Percentiles rank a stretch among this genome's conserved stretches.
Conservation (phyloP, 192 early-diverging fungal genomes). For the Coemansia sp. region DNA sequence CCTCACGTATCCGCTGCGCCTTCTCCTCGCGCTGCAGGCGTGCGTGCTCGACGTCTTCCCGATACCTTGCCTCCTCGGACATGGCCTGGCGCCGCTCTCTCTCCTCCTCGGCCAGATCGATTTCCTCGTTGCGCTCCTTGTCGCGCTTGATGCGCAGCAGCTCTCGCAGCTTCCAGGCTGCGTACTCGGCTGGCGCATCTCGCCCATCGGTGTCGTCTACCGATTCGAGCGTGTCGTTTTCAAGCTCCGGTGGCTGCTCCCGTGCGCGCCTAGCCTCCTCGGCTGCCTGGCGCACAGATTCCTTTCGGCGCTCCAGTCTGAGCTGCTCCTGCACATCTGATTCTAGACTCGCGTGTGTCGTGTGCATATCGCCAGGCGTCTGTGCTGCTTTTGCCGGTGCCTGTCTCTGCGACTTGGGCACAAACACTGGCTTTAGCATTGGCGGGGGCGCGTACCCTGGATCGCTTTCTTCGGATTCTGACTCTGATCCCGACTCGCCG, state of each 20-base stretch:
- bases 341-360: conserved; percentile 59
- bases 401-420: conserved; percentile 69
- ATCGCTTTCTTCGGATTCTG: conserved; percentile 46
- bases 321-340: conserved; percentile 46
- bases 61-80: conserved; percentile 77
- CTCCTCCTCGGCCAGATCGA: conserved; percentile 73
- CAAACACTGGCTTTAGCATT: conserved; percentile 88
- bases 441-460: conserved; percentile 58
- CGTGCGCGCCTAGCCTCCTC: conserved; percentile 24
- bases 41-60: conserved; percentile 65
- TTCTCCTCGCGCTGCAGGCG: conserved; percentile 57
- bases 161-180: conserved; percentile 89
- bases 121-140: conserved; percentile 65
- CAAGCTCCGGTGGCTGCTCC: conserved; percentile 43
- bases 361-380: conserved; percentile 7
- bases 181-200: conserved; percentile 84
- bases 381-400: neutral
- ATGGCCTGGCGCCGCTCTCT: conserved; percentile 73
- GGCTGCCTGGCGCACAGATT: conserved; percentile 31
- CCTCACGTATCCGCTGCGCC: conserved; percentile 43
- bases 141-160: conserved; percentile 85
- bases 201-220: conserved; percentile 92
- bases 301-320: conserved; percentile 55
- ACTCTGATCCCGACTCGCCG: neutral
- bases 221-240: conserved; percentile 37